Evolutionary conservation across 257 asterid genomes (phyloP).

Genomic region (Mentha longifolia): DNA sequence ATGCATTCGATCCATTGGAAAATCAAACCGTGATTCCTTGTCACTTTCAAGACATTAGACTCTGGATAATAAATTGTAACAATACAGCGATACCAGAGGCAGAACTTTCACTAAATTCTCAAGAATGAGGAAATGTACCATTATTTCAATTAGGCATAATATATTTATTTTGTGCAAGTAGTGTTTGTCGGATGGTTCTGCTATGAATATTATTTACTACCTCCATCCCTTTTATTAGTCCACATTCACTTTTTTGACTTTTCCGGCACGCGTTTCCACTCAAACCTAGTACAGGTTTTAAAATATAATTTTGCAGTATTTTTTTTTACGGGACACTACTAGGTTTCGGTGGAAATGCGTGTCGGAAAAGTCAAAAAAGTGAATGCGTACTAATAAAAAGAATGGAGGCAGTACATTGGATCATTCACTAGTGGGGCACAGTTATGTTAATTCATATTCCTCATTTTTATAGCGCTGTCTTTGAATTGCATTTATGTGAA

Average conservation of each 20-base stretch:
- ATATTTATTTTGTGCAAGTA: neutral
- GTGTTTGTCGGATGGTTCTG: neutral
- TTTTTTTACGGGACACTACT: too few relatives aligned
- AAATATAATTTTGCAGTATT: too few relatives aligned
- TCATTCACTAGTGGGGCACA: neutral
- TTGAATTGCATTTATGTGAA: neutral
- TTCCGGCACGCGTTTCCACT: too few relatives aligned
- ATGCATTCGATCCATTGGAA: neutral
- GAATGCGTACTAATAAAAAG: too few relatives aligned
- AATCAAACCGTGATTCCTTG: neutral
- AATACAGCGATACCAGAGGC: neutral
- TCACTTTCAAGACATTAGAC: neutral
- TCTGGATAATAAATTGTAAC: neutral
- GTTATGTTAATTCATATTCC: neutral
- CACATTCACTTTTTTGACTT: too few relatives aligned
- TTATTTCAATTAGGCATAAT: neutral
- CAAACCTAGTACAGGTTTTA: too few relatives aligned
- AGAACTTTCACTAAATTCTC: neutral
- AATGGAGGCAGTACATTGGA: too few relatives aligned
- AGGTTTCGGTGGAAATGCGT: too few relatives aligned
- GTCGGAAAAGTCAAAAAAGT: too few relatives aligned
- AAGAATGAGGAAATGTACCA: neutral
- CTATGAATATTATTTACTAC: neutral
- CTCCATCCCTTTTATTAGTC: too few relatives aligned
- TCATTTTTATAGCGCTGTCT: neutral